Evolutionary conservation across 176 grass and related monocot genomes (phyloP), one percentile per base, ranked within the genome.

Genomic region (Puccinellia tenuiflora): DNA sequence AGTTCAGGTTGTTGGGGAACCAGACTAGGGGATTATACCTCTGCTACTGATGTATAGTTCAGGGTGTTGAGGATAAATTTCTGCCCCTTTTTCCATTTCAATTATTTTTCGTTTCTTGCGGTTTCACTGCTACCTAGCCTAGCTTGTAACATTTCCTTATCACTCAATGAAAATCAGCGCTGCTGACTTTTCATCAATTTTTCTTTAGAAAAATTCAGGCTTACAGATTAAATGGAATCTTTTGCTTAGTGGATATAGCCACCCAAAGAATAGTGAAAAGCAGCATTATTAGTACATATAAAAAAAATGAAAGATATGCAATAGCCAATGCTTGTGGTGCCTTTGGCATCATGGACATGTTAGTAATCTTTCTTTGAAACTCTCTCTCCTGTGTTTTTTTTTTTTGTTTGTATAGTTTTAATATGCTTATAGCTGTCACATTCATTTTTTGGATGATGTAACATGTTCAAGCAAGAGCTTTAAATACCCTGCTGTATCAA

Each of bases 341-440:
- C 76, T 88, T 79, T 84, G 55, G 76, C 87, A 88, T 88, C 76
- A 79, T 7, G 4, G 47, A 68, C 68, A 11, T 84, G 57, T 35
- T 84, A 45, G 47, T 57, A 66, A 78, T 68, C 48, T 56, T 68
- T 9, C 61, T 2, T 42, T 70, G 18, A 37, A 59, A 67, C 61
- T 78, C 14, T 42, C 24, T 43, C 13, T 9, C 25, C 11, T 77
- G 5, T n/a, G 45, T 76, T 77, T 4, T 3, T 66, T 84, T 76
- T 73, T 26, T 63, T 84, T 76, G 60, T 26, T 63, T 63, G 55
- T 73, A 16, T 73, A 21, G 16, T 80, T 43, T 43, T 15, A 46
- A 17, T 79, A 73, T 31, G 45, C 14, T 42, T 30, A 56, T 74
- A 80, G 57, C 29, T 80, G 22, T 79, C 50, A 51, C 47, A 67